Evolutionary conservation across 441 rosid species (phyloP), one percentile per base, ranked within the genome.

Genomic region (Breynia disticha): DNA sequence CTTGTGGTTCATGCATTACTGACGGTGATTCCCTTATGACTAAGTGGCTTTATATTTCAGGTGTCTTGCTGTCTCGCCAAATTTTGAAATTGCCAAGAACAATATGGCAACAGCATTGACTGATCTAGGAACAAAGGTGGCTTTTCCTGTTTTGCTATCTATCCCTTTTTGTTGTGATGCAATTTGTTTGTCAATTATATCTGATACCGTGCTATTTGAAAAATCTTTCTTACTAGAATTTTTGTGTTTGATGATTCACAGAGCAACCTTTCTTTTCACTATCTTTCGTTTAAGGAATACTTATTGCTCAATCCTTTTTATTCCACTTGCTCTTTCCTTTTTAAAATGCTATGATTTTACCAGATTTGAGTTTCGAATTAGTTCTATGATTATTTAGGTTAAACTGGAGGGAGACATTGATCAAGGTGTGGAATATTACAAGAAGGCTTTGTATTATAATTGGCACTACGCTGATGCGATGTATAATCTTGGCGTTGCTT

Each of bases 391-490:
- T 63, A 49, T 79, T 53, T 75, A 93, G 98, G 97, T 93, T 67
- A 93, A 93, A 76, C 71, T 93, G 79, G 98, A 93, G 68, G 98
- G 98, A 44, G 95, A 93, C 72, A 86, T 93, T 62, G 72, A 77
- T 63, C 90, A 93, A 75, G 98, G 98, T 70, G 84, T 93, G 65
- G 82, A 83, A 45, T 86, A 81, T 76, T 93, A 93, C 88, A 89
- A 93, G 76, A 93, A 83, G 82, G 98, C 98, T 54, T 76, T 93
- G 72, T 86, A 69, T 73, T 89, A 89, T 70, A 93, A 93, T 68
- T 93, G 98, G 98, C 98, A 88, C 67, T 93, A 93, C 72, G 98
- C 98, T 50, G 98, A 93, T 79, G 97, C 98, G 46, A 93, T 93
- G 98, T 93, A 93, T 70, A 93, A 93, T 74, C 97, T 93, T 42